A percentile compares a stretch with the other conserved stretches of the same genome.
Evolutionary conservation across 2,329 filamentous ascomycete genomes (phyloP).

Genomic region (Trichoderma atroviride): DNA sequence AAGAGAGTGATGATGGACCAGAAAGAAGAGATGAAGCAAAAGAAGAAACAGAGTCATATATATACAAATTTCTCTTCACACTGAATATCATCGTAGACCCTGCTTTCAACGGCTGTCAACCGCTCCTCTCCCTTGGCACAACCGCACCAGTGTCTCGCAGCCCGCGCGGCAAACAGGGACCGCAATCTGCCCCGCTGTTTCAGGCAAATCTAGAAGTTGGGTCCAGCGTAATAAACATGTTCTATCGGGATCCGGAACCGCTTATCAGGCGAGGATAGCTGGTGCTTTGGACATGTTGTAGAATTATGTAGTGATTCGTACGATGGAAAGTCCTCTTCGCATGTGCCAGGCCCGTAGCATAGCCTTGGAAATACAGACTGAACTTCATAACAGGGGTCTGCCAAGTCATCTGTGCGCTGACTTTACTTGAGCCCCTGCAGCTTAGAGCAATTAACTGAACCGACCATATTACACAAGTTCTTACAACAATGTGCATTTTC

Average conservation of each 20-base stretch:
- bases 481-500: not conserved
- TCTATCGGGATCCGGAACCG: not conserved
- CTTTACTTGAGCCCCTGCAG: not conserved
- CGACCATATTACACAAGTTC: not conserved
- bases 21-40: not conserved
- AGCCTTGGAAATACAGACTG: not conserved
- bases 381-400: not conserved
- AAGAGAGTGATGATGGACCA: not conserved
- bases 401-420: not conserved
- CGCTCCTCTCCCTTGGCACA: not conserved
- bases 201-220: not conserved
- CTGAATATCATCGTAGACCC: not conserved
- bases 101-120: not conserved
- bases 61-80: not conserved
- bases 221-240: not conserved
- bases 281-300: not conserved
- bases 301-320: not conserved
- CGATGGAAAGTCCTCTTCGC: not conserved
- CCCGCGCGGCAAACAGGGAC: constrained; percentile 15
- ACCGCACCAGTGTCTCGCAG: constrained; percentile 6
- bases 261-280: not conserved
- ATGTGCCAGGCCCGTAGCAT: not conserved
- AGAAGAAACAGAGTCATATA: not conserved
- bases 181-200: constrained; percentile 11
- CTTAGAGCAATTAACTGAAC: not conserved